Percentiles rank a stretch among this genome's conserved stretches.
phyloP scores from a whole-genome alignment of 2,329 filamentous ascomycete species.

The Diaporthe aspalathi region DNA sequence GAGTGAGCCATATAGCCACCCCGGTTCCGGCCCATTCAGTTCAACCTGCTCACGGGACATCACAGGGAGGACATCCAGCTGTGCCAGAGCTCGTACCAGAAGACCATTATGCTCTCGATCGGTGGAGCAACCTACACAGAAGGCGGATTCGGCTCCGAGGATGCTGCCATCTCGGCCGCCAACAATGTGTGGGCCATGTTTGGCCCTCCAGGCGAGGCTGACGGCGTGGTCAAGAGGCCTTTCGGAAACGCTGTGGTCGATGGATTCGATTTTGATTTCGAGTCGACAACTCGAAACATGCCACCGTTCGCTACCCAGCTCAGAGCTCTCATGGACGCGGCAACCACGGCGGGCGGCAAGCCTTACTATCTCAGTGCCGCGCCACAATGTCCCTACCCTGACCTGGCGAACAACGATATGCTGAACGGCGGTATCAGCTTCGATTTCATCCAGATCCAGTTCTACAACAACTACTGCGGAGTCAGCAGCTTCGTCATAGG shows the following conservation, averaged over 20 bases:
- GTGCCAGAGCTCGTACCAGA: slow-evolving; percentile 72
- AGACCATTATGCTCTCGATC: slow-evolving; percentile 78
- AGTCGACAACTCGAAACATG: slow-evolving; percentile 70
- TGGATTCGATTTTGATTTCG: slow-evolving; percentile 83
- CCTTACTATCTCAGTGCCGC: slow-evolving; percentile 71
- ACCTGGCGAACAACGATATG: slow-evolving; percentile 67
- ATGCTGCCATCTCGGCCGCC: slow-evolving; percentile 66
- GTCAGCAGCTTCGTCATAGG: slow-evolving; percentile 62
- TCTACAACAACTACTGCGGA: slow-evolving; percentile 78
- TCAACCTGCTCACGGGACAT: neutral
- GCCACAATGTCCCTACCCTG: slow-evolving; percentile 76
- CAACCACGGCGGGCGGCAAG: slow-evolving; percentile 59
- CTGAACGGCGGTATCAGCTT: slow-evolving; percentile 65
- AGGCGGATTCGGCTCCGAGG: slow-evolving; percentile 69
- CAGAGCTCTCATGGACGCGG: slow-evolving; percentile 64
- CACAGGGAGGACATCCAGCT: slow-evolving; percentile 60
- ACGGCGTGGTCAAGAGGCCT: slow-evolving; percentile 65
- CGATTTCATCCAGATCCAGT: slow-evolving; percentile 73
- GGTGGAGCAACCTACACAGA: slow-evolving; percentile 78
- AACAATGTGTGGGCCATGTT: slow-evolving; percentile 77
- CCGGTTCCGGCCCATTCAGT: too few relatives aligned
- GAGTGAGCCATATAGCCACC: slow-evolving; percentile 59
- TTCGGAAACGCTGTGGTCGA: slow-evolving; percentile 75
- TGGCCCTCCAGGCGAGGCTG: slow-evolving; percentile 64
- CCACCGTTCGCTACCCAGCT: slow-evolving; percentile 69